phyloP scores from a whole-genome alignment of 1,284 basidiomycete genomes.

The Sanghuangporus sanghuang region DNA sequence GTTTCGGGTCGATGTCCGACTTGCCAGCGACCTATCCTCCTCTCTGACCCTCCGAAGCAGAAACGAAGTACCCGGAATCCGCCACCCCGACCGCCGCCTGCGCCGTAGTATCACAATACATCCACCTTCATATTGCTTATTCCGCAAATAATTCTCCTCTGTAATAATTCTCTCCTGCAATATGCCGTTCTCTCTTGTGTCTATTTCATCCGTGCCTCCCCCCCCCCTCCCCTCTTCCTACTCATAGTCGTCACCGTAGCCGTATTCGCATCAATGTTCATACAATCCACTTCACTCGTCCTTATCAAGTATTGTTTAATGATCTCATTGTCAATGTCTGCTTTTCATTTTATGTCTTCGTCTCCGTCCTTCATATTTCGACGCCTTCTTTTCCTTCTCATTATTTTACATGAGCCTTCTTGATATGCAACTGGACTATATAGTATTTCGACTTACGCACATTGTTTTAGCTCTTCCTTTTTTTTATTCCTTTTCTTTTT shows the following conservation, averaged over 20 bases:
- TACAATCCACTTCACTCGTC: background rate
- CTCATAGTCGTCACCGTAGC: background rate
- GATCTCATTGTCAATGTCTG: too few species aligned
- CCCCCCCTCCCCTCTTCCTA: too few species aligned
- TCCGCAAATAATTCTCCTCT: background rate
- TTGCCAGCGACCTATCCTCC: conserved; percentile 56
- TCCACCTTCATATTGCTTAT: background rate
- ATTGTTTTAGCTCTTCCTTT: too few species aligned
- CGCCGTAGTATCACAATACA: background rate
- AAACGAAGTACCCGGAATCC: background rate
- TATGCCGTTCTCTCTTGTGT: background rate
- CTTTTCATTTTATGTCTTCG: too few species aligned
- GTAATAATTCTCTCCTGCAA: background rate
- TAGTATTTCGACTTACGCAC: too few species aligned
- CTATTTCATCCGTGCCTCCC: background rate
- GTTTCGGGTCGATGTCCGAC: conserved; percentile 77
- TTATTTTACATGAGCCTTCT: too few species aligned
- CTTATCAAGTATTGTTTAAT: background rate
- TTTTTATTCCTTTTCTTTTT: too few species aligned
- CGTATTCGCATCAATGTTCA: background rate
- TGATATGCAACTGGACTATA: too few species aligned
- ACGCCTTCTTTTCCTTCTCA: too few species aligned
- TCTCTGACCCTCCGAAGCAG: conserved; percentile 16
- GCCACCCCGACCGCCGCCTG: background rate
- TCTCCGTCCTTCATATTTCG: too few species aligned